Conservation (phyloP, 140 eudicot genomes). For the Bidens hawaiensis region DNA sequence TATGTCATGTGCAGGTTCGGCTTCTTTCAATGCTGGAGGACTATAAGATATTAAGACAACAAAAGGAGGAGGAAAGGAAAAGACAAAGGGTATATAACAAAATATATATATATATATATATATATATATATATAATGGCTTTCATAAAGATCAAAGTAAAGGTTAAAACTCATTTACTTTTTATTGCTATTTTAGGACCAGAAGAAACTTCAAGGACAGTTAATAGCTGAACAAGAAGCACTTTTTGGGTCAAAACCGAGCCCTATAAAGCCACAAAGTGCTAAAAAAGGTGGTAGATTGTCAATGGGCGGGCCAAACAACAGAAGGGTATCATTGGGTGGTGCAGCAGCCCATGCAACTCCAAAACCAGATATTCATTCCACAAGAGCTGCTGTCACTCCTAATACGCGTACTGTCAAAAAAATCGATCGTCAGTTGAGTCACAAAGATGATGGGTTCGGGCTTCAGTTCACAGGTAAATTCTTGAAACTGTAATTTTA, state of each 20-base stretch:
- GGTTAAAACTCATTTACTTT: background rate
- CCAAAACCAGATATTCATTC: slow-evolving; percentile 57
- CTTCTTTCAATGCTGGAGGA: slow-evolving; percentile 81
- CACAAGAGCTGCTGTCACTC: slow-evolving; percentile 46
- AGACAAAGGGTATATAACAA: slow-evolving; percentile 58
- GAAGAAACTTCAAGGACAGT: slow-evolving; percentile 92
- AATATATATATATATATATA: background rate
- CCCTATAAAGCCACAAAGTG: slow-evolving; percentile 80
- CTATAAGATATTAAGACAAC: slow-evolving; percentile 55
- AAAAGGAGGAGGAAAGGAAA: slow-evolving; percentile 76
- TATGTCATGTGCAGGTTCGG: slow-evolving; percentile 34
- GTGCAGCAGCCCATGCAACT: slow-evolving; percentile 61
- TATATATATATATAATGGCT: background rate
- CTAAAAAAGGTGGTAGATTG: slow-evolving; percentile 64
- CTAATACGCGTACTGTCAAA: slow-evolving; percentile 53
- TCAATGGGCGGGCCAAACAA: slow-evolving; percentile 54
- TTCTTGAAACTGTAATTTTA: background rate
- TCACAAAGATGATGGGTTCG: slow-evolving; percentile 40
- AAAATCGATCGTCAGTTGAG: slow-evolving; percentile 40
- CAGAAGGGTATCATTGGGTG: slow-evolving; percentile 75
- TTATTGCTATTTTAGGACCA: slow-evolving; percentile 55
- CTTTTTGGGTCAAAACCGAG: slow-evolving; percentile 93
- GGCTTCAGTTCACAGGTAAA: slow-evolving; percentile 45
- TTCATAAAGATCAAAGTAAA: slow-evolving; percentile 1
- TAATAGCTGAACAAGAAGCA: slow-evolving; percentile 86